These are phyloP conservation scores for Aspergillus unguis DNA, from an alignment of 2,329 filamentous ascomycete genomes.

Conservation along the genomic window DNA sequence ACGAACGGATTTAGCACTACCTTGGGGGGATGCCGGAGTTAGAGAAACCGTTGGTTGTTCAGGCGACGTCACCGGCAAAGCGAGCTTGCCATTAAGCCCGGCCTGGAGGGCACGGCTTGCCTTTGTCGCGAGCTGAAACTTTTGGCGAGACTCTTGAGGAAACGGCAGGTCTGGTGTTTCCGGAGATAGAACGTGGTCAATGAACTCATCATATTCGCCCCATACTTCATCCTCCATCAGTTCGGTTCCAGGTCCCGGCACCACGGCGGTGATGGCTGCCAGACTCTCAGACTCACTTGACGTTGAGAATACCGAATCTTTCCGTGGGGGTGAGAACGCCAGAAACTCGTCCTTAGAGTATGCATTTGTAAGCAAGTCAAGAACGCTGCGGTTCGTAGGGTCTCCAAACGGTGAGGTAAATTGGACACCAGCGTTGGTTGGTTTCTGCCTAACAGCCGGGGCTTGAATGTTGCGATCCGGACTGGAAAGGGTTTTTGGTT, in stretches of 20 bases:
- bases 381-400: constrained; percentile 27
- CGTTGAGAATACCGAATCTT: constrained; percentile 65
- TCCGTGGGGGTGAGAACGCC: constrained; percentile 66
- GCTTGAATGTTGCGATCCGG: constrained; percentile 17
- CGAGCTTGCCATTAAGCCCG: constrained; percentile 26
- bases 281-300: constrained; percentile 64
- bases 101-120: constrained; percentile 40
- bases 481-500: constrained; percentile 23
- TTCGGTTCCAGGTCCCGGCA: constrained; percentile 60
- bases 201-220: constrained; percentile 88
- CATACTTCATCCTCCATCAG: constrained; percentile 82
- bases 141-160: constrained; percentile 20
- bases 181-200: constrained; percentile 64
- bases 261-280: constrained; percentile 62
- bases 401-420: constrained; percentile 34
- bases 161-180: constrained; percentile 26
- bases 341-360: constrained; percentile 62
- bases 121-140: constrained; percentile 37
- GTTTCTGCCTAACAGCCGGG: not conserved
- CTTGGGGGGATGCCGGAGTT: constrained; percentile 24
- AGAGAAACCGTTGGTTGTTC: constrained; percentile 23
- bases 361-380: constrained; percentile 36
- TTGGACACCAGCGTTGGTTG: constrained; percentile 18
- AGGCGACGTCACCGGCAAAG: constrained; percentile 13
- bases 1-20: constrained; percentile 36